Evolutionary conservation across 1,284 basidiomycete species (phyloP), one percentile per base, ranked within the genome.

Genomic region (Moesziomyces antarcticus): DNA sequence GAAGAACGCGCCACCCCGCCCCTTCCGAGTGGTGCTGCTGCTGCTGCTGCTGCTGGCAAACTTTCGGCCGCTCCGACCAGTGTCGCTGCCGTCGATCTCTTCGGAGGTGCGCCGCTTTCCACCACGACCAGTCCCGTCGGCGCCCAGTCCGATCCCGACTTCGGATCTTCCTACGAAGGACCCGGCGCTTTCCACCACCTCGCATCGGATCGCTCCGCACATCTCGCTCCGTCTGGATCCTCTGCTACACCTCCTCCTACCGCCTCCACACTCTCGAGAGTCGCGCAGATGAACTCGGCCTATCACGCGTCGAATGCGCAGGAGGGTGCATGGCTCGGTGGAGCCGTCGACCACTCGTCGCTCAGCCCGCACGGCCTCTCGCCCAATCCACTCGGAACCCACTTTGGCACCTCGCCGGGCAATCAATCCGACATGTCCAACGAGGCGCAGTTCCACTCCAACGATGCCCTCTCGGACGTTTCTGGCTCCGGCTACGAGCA

Each of bases 401-500:
- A 47, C n/a, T 71, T 55, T 48, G 70, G 70, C 25, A 66, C 70
- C 20, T 76, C 70, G 20, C 73, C 73, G 3, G 69, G 66, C 40
- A 68, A 60, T 35, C 62, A 63, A 6, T 73, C 70, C 0, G 73
- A 76, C 50, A 41, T 76, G 45, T 76, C 73, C 14, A 76, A 76
- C 43, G 70, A 76, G 50, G 73, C 73, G 7, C 65, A 69, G 25
- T 57, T 65, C 30, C 73, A 75, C 41, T 43, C 62, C 50, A 56
- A 60, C 40, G 70, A 73, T 24, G 56, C 49, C 1, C 53, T 67
- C 56, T 67, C 60, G 24, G 70, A 67, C 21, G 52, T 67, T 10
- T 67, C 63, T 35, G 60, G 56, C 18, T 43, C 57, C 65, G 62
- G 56, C 52, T 65, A 60, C 50, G 55, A 67, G 27, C 57, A 64